phyloP scores from a whole-genome alignment of 352 stramenopile genomes.

The Globisporangium middletonii region DNA sequence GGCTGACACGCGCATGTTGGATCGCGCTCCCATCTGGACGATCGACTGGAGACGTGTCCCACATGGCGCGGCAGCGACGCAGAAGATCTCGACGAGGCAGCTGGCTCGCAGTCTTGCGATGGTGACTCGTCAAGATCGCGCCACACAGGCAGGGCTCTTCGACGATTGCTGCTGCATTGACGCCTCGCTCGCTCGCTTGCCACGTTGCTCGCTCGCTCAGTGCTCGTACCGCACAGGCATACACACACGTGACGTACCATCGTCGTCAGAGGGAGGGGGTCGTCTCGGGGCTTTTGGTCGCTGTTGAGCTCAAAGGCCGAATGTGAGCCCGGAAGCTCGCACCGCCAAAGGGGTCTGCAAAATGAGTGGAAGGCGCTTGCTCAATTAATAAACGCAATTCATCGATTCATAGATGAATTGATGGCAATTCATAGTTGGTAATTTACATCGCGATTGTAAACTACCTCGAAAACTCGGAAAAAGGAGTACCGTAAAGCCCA shows the following conservation, averaged over 20 bases:
- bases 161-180: background rate
- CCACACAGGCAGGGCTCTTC: background rate
- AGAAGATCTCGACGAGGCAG: too few relatives aligned
- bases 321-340: slow-evolving; percentile 2
- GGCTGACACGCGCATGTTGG: too few relatives aligned
- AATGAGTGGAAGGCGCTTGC: background rate
- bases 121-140: slow-evolving; percentile 7
- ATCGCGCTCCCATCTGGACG: background rate
- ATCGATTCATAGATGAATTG: too few relatives aligned
- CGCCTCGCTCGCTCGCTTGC: background rate
- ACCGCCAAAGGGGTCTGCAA: background rate
- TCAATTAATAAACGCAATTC: too few relatives aligned
- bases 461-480: too few relatives aligned
- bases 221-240: background rate
- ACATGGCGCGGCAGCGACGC: too few relatives aligned
- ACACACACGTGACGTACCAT: slow-evolving; percentile 12
- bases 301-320: slow-evolving; percentile 20
- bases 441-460: too few relatives aligned
- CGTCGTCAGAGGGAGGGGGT: slow-evolving; percentile 9
- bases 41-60: too few relatives aligned
- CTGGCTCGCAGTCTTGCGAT: background rate
- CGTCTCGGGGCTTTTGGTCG: slow-evolving; percentile 9
- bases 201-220: background rate
- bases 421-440: too few relatives aligned
- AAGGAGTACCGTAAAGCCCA: too few relatives aligned